Evolutionary conservation across 1,139 yeast species (phyloP), one percentile per base, ranked within the genome.

Genomic region (Scheffersomyces illinoinensis): DNA sequence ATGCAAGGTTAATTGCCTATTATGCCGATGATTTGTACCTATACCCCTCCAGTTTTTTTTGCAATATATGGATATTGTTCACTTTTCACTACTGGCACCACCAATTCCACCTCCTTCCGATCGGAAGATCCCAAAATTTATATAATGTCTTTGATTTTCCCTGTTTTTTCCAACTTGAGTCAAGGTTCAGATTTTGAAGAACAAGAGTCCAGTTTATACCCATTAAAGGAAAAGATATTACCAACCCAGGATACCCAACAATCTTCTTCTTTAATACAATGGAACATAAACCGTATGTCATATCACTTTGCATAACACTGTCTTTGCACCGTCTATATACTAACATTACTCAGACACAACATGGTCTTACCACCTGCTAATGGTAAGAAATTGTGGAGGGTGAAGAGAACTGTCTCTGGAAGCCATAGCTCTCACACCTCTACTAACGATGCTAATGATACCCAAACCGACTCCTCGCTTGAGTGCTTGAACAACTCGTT

Each of bases 311-410:
- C 26, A 20, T 24, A 12, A 48, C 51, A 47, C 19, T 47, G 8
- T 12, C 26, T 7, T 48, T 12, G 51, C 33, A 47, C 21, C 53
- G 47, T 17, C 23, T 19, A n/a, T 8, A 33, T 46, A 56, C 55
- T 46, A 58, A 52, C 49, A 49, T 24, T 24, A 24, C 26, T n/a
- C 46, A 50, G 54, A 53, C 52, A 24, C 52, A 53, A 59, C 55
- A 66, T 68, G 68, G 69, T 73, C 52, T 65, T 73, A 65, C 83
- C 83, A 59, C 83, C 84, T 56, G 82, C 83, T 57, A 79, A 80
- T 66, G 84, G 84, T 53, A 79, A 76, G 62, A 81, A 80, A 63
- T 73, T 80, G 63, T 81, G 85, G 85, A 76, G 84, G 71, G 83
- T 79, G 54, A 79, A 76, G 66, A 74, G 77, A 64, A 59, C 72